Conservation (phyloP, 2,329 filamentous ascomycete genomes). For the Metarhizium album region DNA sequence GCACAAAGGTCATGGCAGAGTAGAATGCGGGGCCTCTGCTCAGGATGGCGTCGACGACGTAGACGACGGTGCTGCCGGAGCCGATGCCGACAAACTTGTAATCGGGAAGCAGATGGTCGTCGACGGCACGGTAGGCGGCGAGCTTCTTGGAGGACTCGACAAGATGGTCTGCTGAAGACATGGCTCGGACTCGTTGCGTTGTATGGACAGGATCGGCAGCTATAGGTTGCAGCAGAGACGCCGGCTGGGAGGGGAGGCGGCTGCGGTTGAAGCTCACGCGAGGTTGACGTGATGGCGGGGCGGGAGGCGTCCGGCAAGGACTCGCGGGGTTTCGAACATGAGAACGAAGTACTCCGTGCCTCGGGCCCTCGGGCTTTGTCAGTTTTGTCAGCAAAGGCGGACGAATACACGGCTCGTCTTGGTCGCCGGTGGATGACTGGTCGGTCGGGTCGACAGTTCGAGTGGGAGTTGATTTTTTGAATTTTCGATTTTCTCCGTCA, state of each 20-base stretch:
- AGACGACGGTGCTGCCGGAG: conserved; percentile 71
- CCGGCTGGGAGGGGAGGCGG: not conserved
- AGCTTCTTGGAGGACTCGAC: conserved; percentile 66
- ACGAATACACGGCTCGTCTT: too few relatives aligned
- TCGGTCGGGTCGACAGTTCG: too few relatives aligned
- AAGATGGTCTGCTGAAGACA: conserved; percentile 27
- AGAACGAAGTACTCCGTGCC: too few relatives aligned
- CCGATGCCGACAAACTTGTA: conserved; percentile 67
- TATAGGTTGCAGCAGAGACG: not conserved
- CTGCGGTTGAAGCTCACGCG: not conserved
- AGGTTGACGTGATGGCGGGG: not conserved
- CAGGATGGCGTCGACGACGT: conserved; percentile 73
- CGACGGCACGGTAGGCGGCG: conserved; percentile 63
- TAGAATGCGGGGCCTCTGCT: conserved; percentile 44
- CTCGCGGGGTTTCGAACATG: too few relatives aligned
- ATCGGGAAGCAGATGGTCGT: conserved; percentile 55
- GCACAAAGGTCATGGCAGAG: conserved; percentile 68
- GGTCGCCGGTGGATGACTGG: not conserved
- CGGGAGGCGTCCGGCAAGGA: too few relatives aligned
- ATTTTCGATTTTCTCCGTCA: too few relatives aligned
- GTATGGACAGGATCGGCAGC: not conserved
- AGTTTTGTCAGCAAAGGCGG: not conserved
- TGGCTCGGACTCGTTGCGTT: conserved; percentile 16
- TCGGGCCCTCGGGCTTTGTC: not conserved
- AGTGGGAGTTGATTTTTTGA: too few relatives aligned